These are phyloP conservation scores for Ascochyta pisi DNA, from an alignment of 2,329 filamentous ascomycete genomes.

Conservation along the genomic window DNA sequence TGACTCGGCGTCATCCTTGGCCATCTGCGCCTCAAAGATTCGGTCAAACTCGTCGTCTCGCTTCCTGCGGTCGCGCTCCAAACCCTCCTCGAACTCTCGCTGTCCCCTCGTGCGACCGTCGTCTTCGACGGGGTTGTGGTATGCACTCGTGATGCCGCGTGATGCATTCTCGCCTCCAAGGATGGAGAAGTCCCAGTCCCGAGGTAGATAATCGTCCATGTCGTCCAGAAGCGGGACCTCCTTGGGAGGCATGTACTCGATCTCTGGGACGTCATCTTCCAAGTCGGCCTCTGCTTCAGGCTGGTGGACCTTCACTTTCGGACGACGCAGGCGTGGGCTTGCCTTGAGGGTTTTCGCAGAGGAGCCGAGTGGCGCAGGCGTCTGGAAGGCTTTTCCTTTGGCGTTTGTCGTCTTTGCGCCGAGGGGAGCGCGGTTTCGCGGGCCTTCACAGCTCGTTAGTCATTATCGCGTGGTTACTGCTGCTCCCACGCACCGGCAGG, in stretches of 20 bases:
- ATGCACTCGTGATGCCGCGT: slow-evolving; percentile 59
- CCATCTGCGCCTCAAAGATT: slow-evolving; percentile 68
- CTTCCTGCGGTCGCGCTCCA: slow-evolving; percentile 56
- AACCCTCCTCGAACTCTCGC: slow-evolving; percentile 59
- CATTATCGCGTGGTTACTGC: not conserved
- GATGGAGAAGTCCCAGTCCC: slow-evolving; percentile 60
- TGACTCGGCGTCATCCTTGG: slow-evolving; percentile 59
- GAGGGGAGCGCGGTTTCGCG: slow-evolving; percentile 77
- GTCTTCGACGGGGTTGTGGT: slow-evolving; percentile 66
- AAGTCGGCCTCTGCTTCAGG: slow-evolving; percentile 61
- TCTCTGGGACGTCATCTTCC: slow-evolving; percentile 70
- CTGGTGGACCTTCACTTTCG: slow-evolving; percentile 69
- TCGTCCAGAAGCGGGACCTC: slow-evolving; percentile 68
- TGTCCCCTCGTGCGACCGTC: slow-evolving; percentile 70
- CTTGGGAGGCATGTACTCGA: slow-evolving; percentile 87
- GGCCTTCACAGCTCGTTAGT: slow-evolving; percentile 53
- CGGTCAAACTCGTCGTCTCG: slow-evolving; percentile 72
- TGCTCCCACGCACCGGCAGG: slow-evolving; percentile 69
- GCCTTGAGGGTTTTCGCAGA: slow-evolving; percentile 70
- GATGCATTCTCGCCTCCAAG: slow-evolving; percentile 62
- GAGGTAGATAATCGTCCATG: slow-evolving; percentile 68
- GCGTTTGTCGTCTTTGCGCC: slow-evolving; percentile 97
- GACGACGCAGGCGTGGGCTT: slow-evolving; percentile 62
- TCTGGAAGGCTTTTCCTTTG: slow-evolving; percentile 74
- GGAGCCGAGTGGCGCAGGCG: slow-evolving; percentile 66